Evolutionary conservation across 768 basidiomycete genomes (phyloP).

Genomic region (Phanerochaete carnosa): DNA sequence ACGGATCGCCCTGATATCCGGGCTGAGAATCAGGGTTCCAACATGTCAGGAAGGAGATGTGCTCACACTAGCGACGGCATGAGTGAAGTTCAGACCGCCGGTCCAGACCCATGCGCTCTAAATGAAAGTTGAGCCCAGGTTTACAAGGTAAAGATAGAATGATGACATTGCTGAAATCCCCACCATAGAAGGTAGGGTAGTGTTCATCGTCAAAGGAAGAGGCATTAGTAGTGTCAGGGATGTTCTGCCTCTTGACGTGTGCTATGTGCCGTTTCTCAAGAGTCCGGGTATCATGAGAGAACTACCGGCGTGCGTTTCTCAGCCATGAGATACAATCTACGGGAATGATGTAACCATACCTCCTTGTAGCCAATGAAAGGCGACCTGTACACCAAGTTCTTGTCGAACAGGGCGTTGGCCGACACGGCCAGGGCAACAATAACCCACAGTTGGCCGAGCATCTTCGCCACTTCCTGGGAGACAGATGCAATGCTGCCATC

Average conservation of each 20-base stretch:
- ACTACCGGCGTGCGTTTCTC: slow-evolving; percentile 22
- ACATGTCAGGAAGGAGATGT: not conserved
- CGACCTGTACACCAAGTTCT: slow-evolving; percentile 13
- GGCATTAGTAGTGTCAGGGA: slow-evolving; percentile 20
- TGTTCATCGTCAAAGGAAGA: slow-evolving; percentile 43
- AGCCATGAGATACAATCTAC: not conserved
- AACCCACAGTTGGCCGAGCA: not conserved
- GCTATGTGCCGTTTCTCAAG: slow-evolving; percentile 36
- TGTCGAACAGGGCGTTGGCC: slow-evolving; percentile 13
- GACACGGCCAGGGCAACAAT: not conserved
- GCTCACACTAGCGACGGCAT: slow-evolving; percentile 48
- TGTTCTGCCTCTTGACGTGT: slow-evolving; percentile 33
- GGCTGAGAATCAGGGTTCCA: not conserved
- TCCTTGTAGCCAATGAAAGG: slow-evolving; percentile 12
- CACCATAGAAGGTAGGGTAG: slow-evolving; percentile 48
- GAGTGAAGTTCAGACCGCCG: slow-evolving; percentile 50
- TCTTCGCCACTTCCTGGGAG: not conserved
- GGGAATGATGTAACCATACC: slow-evolving; percentile 2
- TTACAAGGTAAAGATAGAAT: not conserved
- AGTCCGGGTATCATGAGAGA: slow-evolving; percentile 34
- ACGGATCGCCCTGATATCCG: slow-evolving; percentile 47
- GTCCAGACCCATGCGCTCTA: slow-evolving; percentile 45
- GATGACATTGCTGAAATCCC: slow-evolving; percentile 45
- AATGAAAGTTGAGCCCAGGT: not conserved
- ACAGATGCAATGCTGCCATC: not conserved